Percentiles rank a stretch among this genome's conserved stretches.
phyloP scores from a whole-genome alignment of 1,139 yeast species.

The Taphrina deformans region DNA sequence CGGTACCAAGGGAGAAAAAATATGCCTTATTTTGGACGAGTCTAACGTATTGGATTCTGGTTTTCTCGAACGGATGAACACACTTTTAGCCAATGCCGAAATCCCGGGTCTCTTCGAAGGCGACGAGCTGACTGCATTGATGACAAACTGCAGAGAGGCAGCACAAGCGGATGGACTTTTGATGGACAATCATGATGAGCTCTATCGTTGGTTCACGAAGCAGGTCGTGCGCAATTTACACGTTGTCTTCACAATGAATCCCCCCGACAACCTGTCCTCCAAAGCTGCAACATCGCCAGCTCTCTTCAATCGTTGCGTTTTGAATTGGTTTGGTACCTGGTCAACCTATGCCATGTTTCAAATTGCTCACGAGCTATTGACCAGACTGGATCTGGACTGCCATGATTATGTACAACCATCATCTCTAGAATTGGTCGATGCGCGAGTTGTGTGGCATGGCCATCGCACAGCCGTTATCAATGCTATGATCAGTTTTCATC shows the following conservation, averaged over 20 bases:
- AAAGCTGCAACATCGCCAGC: conserved; percentile 79
- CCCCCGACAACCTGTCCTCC: conserved; percentile 51
- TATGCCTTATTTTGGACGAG: conserved; percentile 79
- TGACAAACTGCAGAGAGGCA: conserved; percentile 60
- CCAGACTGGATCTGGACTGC: conserved; percentile 56
- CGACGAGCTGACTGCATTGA: conserved; percentile 60
- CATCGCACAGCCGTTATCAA: conserved; percentile 56
- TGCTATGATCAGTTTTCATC: conserved; percentile 54
- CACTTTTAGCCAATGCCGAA: conserved; percentile 86
- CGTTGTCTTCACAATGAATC: conserved; percentile 75
- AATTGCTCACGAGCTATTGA: conserved; percentile 53
- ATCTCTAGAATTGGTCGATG: conserved; percentile 35
- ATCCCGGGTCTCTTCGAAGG: conserved; percentile 86
- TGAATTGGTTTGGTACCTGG: conserved; percentile 93
- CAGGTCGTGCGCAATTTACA: conserved; percentile 74
- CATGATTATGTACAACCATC: conserved; percentile 46
- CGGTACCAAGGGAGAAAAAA: conserved; percentile 59
- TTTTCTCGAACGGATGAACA: conserved; percentile 88
- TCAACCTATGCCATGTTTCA: conserved; percentile 53
- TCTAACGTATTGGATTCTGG: conserved; percentile 73
- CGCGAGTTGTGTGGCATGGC: not conserved
- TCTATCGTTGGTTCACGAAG: conserved; percentile 70
- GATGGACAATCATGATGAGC: conserved; percentile 70
- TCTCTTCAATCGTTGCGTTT: conserved; percentile 81
- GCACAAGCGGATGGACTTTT: conserved; percentile 62